Base-by-base conservation (phyloP, 2,329 filamentous ascomycete genomes). In the Elsinoe batatas region DNA sequence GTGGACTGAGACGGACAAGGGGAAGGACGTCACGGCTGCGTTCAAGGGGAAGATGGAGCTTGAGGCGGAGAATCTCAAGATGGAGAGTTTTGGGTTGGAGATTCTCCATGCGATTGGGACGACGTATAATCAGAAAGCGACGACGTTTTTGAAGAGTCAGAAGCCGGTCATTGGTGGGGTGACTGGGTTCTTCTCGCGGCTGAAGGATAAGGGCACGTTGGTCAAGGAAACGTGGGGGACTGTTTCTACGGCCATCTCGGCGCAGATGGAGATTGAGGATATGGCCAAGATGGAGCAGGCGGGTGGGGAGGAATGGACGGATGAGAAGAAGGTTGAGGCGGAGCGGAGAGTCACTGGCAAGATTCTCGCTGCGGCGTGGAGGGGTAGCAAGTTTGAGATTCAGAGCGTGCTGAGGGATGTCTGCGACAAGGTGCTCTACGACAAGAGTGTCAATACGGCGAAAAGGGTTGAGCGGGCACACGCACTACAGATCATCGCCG, bases 181-280 rank as follows among this genome's bases (percentile, higher is more conserved):
- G 60, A 87, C 87, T 47, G 93, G 93, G 54, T 97, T 98, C 79
- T 94, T 96, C 72, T 88, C 84, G 57, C 82, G 90, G 55, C 80
- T 98, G 64, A 94, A 93, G 75, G 93, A 98, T 71, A 97, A 97
- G 81, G 91, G 91, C 59, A 93, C 86, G 2, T 80, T 97, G 59
- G 90, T 95, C 65, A 97, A 97, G 78, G 93, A 98, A 67, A 97
- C 93, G 1, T 98, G 93, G 93, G 91, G 88, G 67, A 98, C 93
- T 30, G 96, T 98, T 68, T 90, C 84, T 60, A 94, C 88, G 53
- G 93, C 93, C 37, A 95, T 98, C 61, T 91, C 96, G 67, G 93
- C 93, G 22, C 93, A 98, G 75, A 86, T 95, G 76, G 95, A 91
- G 58, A 95, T 98, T 83, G 91, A 98, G 75, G 91, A 96, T 71